Base-by-base conservation (phyloP, 495 filamentous ascomycete species). In the Aspergillus campestris region DNA sequence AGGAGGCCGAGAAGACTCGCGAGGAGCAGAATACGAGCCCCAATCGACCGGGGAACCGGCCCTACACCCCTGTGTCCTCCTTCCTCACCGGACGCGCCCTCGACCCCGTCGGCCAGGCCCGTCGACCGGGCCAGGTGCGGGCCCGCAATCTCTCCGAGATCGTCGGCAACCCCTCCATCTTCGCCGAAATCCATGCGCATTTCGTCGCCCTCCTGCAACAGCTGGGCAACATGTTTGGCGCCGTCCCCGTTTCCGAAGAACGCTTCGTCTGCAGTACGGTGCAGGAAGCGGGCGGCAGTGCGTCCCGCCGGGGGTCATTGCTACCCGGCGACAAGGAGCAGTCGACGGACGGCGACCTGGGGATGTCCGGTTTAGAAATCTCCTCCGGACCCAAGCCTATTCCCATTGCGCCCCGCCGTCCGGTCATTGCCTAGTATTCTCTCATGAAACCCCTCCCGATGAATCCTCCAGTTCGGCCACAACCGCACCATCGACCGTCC, bases 121-220 rank as follows among this genome's bases (percentile, higher is more conserved):
- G 67, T 43, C 64, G 61, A 36, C 67, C 66, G 36, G 78, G 69
- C 31, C 72, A 70, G 49, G 75, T 86, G 42, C 81, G 81, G 48
- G 80, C 84, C 15, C 79, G 86, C 47, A 87, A 86, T 30, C 65
- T 96, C 38, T 84, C 85, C 1, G 90, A 96, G 64, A 78, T 96
- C 40, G 83, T 90, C 11, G 90, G 90, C 28, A 74, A 86, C 45
- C 85, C 87, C 24, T 82, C 88, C 59, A 84, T 96, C 52, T 96
- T 96, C 59, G 81, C 94, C 29, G 81, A 94, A 62, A 64, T 95
- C 33, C 90, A 96, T 65, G 75, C 79, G 18, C 66, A 77, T 31
- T 95, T 96, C 60, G 84, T 90, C 11, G 74, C 76, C 39, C 63
- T 94, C 32, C 59, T 92, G 44, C 72, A 84, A 35, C 79, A 85